Evolutionary conservation across 2,329 filamentous ascomycete species (phyloP).

Genomic region (Verticillium klebahnii): DNA sequence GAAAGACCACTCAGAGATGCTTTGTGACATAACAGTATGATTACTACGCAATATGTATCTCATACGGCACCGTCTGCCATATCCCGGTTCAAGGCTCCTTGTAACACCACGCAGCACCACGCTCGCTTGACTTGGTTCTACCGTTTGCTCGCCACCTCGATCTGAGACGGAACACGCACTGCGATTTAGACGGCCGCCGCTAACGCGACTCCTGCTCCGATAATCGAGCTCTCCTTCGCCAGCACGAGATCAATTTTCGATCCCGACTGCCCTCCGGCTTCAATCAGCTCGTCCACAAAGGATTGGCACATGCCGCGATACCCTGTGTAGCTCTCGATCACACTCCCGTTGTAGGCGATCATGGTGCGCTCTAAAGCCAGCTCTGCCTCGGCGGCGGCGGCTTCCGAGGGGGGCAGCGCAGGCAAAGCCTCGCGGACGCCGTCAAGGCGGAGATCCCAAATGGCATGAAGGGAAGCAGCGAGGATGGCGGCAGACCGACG

Average conservation of each 20-base stretch:
- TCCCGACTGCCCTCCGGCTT: constrained; percentile 18
- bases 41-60: background rate
- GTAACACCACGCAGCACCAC: background rate
- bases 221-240: constrained; percentile 69
- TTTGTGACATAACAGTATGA: background rate
- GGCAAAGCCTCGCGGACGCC: constrained; percentile 32
- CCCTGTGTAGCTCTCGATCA: constrained; percentile 72
- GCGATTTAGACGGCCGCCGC: constrained; percentile 24
- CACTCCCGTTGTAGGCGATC: constrained; percentile 75
- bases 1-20: background rate
- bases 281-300: constrained; percentile 57
- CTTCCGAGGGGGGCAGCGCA: constrained; percentile 18
- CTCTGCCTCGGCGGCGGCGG: constrained; percentile 43
- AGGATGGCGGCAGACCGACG: constrained; percentile 55
- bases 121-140: background rate
- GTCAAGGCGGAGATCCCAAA: constrained; percentile 53
- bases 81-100: background rate
- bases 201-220: constrained; percentile 69
- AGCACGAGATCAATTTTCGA: constrained; percentile 58
- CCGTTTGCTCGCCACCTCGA: background rate
- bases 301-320: constrained; percentile 60
- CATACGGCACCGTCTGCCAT: background rate
- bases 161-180: background rate
- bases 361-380: constrained; percentile 43
- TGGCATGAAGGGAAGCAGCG: constrained; percentile 52